These are phyloP conservation scores for Apiotrichum veenhuisii DNA, from an alignment of 1,284 basidiomycete species.

Conservation along the genomic window DNA sequence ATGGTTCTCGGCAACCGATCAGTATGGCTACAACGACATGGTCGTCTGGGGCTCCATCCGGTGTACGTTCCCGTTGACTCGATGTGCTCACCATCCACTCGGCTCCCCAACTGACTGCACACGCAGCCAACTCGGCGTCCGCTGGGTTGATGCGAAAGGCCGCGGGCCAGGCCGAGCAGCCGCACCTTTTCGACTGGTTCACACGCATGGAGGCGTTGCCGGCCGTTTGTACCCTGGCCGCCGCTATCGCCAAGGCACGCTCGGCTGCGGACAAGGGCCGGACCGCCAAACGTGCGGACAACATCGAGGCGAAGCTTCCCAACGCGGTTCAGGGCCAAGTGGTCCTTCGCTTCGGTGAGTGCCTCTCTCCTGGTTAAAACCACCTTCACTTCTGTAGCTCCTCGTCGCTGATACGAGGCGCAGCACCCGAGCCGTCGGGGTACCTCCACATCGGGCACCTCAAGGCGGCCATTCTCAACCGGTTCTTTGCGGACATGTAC, in stretches of 20 bases:
- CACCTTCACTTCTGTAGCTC: no score
- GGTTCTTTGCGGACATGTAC: slow-evolving; percentile 96
- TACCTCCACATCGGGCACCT: slow-evolving; percentile 98
- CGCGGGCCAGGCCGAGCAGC: no score
- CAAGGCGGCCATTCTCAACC: slow-evolving; percentile 93
- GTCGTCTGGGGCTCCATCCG: slow-evolving; percentile 80
- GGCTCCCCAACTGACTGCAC: background rate
- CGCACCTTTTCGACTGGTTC: slow-evolving; percentile 84
- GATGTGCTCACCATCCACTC: no score
- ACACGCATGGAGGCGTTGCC: slow-evolving; percentile 73
- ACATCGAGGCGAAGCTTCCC: slow-evolving; percentile 83
- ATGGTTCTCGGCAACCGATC: slow-evolving; percentile 72
- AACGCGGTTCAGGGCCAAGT: slow-evolving; percentile 85
- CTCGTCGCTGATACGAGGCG: no score
- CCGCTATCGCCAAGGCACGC: slow-evolving; percentile 52
- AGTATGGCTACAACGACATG: slow-evolving; percentile 72
- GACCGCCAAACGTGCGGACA: slow-evolving; percentile 71
- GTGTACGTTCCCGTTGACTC: slow-evolving; percentile 53
- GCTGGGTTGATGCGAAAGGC: slow-evolving; percentile 79
- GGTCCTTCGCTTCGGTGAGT: slow-evolving; percentile 92
- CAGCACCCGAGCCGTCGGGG: slow-evolving; percentile 96
- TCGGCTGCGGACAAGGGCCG: slow-evolving; percentile 57
- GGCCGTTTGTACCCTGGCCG: slow-evolving; percentile 63
- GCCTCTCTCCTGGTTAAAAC: no score
- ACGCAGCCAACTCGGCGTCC: slow-evolving; percentile 56